Evolutionary conservation across 306 rosid species (phyloP), one percentile per base, ranked within the genome.

Genomic region (Neltuma alba): DNA sequence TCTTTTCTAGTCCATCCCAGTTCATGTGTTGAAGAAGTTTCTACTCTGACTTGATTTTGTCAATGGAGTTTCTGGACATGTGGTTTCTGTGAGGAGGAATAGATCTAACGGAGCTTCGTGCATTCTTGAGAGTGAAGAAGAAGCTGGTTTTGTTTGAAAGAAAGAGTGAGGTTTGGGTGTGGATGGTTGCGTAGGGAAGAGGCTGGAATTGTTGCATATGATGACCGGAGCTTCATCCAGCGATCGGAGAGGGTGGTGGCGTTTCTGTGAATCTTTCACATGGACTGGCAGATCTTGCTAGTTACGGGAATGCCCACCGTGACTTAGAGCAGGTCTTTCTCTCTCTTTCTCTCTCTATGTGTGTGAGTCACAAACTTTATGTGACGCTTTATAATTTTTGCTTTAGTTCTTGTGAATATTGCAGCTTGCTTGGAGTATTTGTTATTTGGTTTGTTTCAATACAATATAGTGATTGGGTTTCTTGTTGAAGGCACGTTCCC

Each of bases 241-340:
- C 75, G 96, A 93, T 91, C 91, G 86, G 88, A 91, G 85, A 88
- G 92, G 98, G 94, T 86, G 99, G 99, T 87, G 99, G 92, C 76
- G 88, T 83, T 88, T 87, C 71, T 88, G 90, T 80, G 77, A 89
- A 75, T 87, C 81, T 80, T 82, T 87, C 92, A 85, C 97, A 88
- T 96, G 95, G 98, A 93, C 91, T 96, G 98, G 97, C 97, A 92
- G 98, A 93, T 96, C 99, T 92, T 93, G 95, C 75, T 88, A 89
- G 87, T 93, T 88, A 80, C 87, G 92, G 93, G 85, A 96, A 89
- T 90, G 98, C 96, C 86, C 88, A 90, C 91, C 96, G 99, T 87
- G 91, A 93, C 89, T 83, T 89, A 85, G 87, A 91, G 81, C 98
- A 91, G 89, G 93, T 87, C 79, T 70, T 30, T 78, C 47, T 83